Base-by-base conservation (phyloP, 495 filamentous ascomycete genomes). In the Pyrenopolyporus hunteri region DNA sequence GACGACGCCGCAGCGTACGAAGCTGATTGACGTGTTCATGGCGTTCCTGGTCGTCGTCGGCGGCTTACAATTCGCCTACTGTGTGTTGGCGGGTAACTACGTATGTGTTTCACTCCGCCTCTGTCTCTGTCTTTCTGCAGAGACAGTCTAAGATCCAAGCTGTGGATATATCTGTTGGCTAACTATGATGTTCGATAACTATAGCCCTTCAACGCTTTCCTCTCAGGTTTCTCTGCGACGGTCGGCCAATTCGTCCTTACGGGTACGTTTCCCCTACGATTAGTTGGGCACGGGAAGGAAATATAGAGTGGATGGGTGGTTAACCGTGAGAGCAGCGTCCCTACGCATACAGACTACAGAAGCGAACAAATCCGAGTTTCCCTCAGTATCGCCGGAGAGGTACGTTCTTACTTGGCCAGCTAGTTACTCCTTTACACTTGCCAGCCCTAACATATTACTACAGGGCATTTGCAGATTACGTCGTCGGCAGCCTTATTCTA, bases 241-340 rank as follows among this genome's bases (percentile, higher is more conserved):
- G 93, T 98, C 42, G 94, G 95, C 14, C 95, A 98, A 71, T 98
- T 98, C 74, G 94, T 98, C 32, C 84, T 98, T 45, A 96, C 93
- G 35, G 92, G 90, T 78, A 87, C 70, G 74, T 57, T 42, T 29
- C 19, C 45, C 48, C 11, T 3, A 22, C 4, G 33, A 47, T 22
- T 13, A 46, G 29, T 19, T 29, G 6, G 25, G 6, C 17, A 6
- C 11, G 46, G 17, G 36, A 20, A 9, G 23, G 20, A 10, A 13
- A 8, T 3, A 32, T 20, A 26, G 35, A 47, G 1, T n/a, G 1
- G 2, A 13, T n/a, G 31, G 43, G 43, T 11, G 35, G n/a, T 26
- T 64, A 20, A 58, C 58, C 52, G 45, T 57, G n/a, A 54, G 17
- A 54, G 50, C 47, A 85, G 85, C 82, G 51, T 86, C 85, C 60